Evolutionary conservation across 495 filamentous ascomycete genomes (phyloP).

Genomic region (Bathelium albidoporum): DNA sequence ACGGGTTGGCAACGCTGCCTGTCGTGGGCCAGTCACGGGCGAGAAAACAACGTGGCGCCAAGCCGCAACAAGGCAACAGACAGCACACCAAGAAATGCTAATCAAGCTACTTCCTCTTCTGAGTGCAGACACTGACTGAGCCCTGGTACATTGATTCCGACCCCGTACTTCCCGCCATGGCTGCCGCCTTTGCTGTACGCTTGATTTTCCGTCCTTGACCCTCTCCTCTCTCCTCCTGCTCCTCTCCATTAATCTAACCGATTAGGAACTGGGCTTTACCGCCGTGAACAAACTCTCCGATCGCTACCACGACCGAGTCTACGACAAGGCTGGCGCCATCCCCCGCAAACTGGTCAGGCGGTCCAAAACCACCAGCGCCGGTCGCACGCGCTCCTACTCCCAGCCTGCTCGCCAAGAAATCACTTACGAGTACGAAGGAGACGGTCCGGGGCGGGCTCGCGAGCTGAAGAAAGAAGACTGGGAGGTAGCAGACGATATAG

Average conservation of each 20-base stretch:
- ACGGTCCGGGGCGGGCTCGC: not conserved
- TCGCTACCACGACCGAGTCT: not conserved
- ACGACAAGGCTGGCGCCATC: not conserved
- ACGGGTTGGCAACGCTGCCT: too few relatives aligned
- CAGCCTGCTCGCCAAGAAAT: not conserved
- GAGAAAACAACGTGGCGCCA: not conserved
- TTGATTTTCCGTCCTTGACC: not conserved
- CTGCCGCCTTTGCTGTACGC: slow-evolving; percentile 5
- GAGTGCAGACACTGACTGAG: not conserved
- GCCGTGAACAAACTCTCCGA: slow-evolving; percentile 1
- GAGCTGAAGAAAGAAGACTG: not conserved
- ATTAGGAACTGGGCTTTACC: not conserved
- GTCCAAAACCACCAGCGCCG: not conserved
- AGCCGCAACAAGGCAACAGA: not conserved
- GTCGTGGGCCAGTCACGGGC: not conserved
- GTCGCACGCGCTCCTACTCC: not conserved
- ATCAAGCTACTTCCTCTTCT: not conserved
- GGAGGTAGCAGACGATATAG: not conserved
- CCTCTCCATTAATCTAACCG: not conserved
- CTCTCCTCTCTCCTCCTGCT: not conserved
- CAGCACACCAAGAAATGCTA: not conserved
- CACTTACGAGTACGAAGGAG: not conserved
- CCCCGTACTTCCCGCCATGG: not conserved
- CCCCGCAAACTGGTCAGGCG: not conserved
- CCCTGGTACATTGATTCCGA: not conserved